These are phyloP conservation scores for Pisolithus tinctorius DNA, from an alignment of 768 basidiomycete species.

Conservation along the genomic window DNA sequence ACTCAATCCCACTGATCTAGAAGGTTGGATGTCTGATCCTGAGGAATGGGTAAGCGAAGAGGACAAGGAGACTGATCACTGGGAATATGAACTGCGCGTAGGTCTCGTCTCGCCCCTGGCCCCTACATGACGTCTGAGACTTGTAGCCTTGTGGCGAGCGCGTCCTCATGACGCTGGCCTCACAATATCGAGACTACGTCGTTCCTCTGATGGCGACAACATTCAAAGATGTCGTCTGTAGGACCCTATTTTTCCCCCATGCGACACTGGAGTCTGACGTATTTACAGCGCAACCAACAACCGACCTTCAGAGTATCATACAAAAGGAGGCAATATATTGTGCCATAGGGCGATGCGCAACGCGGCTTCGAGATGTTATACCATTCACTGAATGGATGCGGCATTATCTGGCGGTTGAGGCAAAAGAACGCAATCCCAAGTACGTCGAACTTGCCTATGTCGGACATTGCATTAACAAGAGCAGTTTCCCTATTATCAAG, in stretches of 20 bases:
- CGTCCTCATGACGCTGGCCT: slow-evolving; percentile 75
- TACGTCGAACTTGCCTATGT: slow-evolving; percentile 22
- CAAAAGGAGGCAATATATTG: slow-evolving; percentile 87
- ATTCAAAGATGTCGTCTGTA: slow-evolving; percentile 59
- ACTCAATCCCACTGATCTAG: slow-evolving; percentile 72
- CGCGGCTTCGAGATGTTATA: slow-evolving; percentile 52
- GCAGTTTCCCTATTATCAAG: slow-evolving; percentile 86
- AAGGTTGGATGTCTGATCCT: slow-evolving; percentile 80
- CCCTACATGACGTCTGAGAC: not conserved
- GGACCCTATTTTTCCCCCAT: not conserved
- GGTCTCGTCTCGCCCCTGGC: slow-evolving; percentile 17
- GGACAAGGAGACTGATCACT: slow-evolving; percentile 84
- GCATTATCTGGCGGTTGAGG: slow-evolving; percentile 53
- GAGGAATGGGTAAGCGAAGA: slow-evolving; percentile 94
- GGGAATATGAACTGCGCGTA: slow-evolving; percentile 91
- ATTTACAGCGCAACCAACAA: slow-evolving; percentile 36
- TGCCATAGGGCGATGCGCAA: slow-evolving; percentile 78
- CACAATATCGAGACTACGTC: slow-evolving; percentile 64
- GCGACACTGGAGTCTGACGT: not conserved
- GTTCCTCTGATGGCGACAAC: slow-evolving; percentile 55
- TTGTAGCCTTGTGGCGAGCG: slow-evolving; percentile 85
- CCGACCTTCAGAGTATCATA: slow-evolving; percentile 52
- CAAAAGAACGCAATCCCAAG: slow-evolving; percentile 52
- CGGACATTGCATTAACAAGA: not conserved
- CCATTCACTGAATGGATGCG: slow-evolving; percentile 68